Conservation (phyloP, 768 basidiomycete species). For the Termitomyces sp. region DNA sequence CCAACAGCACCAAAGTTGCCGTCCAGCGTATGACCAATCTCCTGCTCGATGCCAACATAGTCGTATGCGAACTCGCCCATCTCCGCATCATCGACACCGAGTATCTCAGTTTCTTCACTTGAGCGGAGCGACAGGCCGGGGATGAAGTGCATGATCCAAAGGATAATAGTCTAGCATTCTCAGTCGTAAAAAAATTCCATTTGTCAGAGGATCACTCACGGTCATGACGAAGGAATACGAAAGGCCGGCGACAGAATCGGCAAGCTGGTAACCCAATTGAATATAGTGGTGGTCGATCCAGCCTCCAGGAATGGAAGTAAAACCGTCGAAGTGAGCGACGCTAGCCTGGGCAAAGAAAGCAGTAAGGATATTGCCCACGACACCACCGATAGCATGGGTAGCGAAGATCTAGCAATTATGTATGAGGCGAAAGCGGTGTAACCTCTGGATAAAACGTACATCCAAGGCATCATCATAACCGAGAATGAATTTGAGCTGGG, state of each 20-base stretch:
- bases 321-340: conserved; percentile 78
- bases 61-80: conserved; percentile 90
- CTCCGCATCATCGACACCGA: conserved; percentile 87
- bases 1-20: conserved; percentile 14
- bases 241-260: conserved; percentile 61
- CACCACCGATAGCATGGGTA: conserved; percentile 71
- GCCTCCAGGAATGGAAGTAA: conserved; percentile 62
- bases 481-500: conserved; percentile 82
- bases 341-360: conserved; percentile 81
- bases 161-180: conserved; percentile 57
- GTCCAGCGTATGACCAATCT: conserved; percentile 35
- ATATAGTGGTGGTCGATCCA: conserved; percentile 82
- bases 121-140: conserved; percentile 74
- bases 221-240: conserved; percentile 74
- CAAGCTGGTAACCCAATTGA: conserved; percentile 85
- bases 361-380: conserved; percentile 80
- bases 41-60: conserved; percentile 72
- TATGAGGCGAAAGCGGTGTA: background rate
- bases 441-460: conserved; percentile 29
- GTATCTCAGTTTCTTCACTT: conserved; percentile 57
- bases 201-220: conserved; percentile 30
- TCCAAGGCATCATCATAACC: conserved; percentile 78
- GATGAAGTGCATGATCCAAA: conserved; percentile 85
- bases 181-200: background rate
- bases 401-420: conserved; percentile 71